Base-by-base conservation (phyloP, 2,329 filamentous ascomycete genomes). In the Fusarium compactum region DNA sequence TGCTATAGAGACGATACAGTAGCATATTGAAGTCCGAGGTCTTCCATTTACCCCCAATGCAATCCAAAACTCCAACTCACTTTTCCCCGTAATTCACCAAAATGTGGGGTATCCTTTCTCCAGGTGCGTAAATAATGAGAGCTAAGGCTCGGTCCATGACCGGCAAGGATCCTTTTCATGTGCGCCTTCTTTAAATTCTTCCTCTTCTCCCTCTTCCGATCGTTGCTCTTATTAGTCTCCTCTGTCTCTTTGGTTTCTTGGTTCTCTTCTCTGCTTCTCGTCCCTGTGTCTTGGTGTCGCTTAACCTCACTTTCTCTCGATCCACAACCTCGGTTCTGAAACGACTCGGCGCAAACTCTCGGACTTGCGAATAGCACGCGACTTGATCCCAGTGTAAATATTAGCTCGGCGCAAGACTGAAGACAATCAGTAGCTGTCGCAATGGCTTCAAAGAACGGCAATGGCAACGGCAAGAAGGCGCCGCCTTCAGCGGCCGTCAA, bases 401-500 rank as follows among this genome's bases (percentile, higher is more conserved):
- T 12, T 41, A 50, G 22, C 61, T 70, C 50, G 57, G 50, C 34
- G 40, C 44, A 51, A 48, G n/a, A 48, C 45, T 18, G 2, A 3
- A 25, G 7, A 47, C n/a, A 32, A 61, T 50, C 24, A 32, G 0
- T 27, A 43, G 64, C 40, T 7, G 52, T 67, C 65, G 71, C 66
- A 67, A 82, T 82, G 80, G 73, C 81, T 72, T 74, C 66, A 71
- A 62, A 75, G 74, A 58, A 63, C 32, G 56, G 67, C 50, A 76
- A 77, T 57, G 77, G 66, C 47, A 76, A 77, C 53, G 77, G 74
- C 61, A 79, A 85, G 83, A 95, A 92, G 85, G 89, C 91, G 85
- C 92, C 93, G 76, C 89, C 95, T 65, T 94, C 94, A 59, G 92
- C 90, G 69, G 95, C 95, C 46, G 95, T 93, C 50, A 98, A 98